Evolutionary conservation across 2,329 filamentous ascomycete species (phyloP), one percentile per base, ranked within the genome.

Genomic region (Aspergillus arachidicola): DNA sequence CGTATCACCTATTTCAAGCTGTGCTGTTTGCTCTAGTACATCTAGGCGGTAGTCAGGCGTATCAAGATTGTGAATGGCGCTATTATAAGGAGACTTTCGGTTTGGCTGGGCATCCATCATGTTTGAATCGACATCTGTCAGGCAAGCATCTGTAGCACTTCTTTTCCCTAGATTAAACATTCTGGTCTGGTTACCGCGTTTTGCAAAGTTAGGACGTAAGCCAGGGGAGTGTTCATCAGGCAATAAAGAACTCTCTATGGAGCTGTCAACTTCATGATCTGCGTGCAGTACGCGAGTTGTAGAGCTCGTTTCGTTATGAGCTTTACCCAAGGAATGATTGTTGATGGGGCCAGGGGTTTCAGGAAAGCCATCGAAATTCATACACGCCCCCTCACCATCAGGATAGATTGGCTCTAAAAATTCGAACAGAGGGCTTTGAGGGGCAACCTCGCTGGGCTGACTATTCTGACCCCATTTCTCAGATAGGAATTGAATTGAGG

Each of bases 71-170:
- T 50, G 26, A 5, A 21, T 45, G 26, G 19, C 26, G 36, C n/a
- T n/a, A 14, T 41, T 21, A 30, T 12, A 51, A 14, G 12, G 21
- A 26, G 19, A 16, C 12, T 26, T 59, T 38, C 58, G 57, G 50
- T 45, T 16, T 14, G 4, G 21, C 23, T 65, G 60, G 38, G 59
- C 53, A 28, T 63, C 50, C 7, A 71, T 69, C 28, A 65, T 62
- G n/a, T 73, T 71, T 9, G 68, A 66, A 4, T 67, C 68, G 11
- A 67, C 71, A 58, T 75, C 73, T 7, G 72, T 66, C 2, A 76
- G 57, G 16, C 71, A 73, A 11, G 74, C 73, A 34, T 69, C 68
- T 32, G 64, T 64, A 11, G 74, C 73, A 26, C 61, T 72, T 60
- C 73, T 69, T 61, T 76, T 76, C 23, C 68, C 67, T 19, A 68